Evolutionary conservation across 345 rosid species (phyloP), one percentile per base, ranked within the genome.

Genomic region (Eutrema japonicum): DNA sequence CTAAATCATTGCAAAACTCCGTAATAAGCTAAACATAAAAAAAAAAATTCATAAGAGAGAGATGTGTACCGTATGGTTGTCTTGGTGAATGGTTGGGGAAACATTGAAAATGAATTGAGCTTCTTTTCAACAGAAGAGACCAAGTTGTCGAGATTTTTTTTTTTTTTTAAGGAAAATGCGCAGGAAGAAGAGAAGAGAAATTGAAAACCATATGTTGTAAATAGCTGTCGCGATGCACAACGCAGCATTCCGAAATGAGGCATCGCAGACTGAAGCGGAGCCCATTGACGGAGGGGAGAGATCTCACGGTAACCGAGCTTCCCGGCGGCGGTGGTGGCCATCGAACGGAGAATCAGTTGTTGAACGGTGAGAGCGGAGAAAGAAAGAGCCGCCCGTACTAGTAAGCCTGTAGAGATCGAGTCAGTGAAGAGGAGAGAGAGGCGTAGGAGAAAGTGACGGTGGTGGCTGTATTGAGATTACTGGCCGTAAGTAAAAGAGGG

Each of bases 81-180:
- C 64, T 87, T 87, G 73, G 79, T 54, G 64, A 78, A 82, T 53
- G 86, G 87, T 49, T 77, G 78, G 0, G 85, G 72, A 54, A 62
- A 50, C 14, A 40, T 63, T 11, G 88, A 74, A 74, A 86, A 83
- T 27, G 48, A 77, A 75, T 61, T 80, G 57, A 94, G 83, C 80
- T 82, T 89, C 72, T 79, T 75, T 64, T 89, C 96, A 59, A 94
- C 81, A 3, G 91, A 86, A 6, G 87, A 77, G 33, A 87, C 73
- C 38, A 89, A 74, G 37, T 82, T 47, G 45, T 79, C 75, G 26
- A 91, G n/a, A n/a, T 18, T 18, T 18, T 18, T 18, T 18, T 18
- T 18, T 30, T 66, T 45, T 38, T 2, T 3, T 3, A 2, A 32
- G 40, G 7, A 16, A 42, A n/a, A 12, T 3, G 16, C 43, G 6